phyloP scores from a whole-genome alignment of 2,329 filamentous ascomycete genomes.

The Catunica adiposa region DNA sequence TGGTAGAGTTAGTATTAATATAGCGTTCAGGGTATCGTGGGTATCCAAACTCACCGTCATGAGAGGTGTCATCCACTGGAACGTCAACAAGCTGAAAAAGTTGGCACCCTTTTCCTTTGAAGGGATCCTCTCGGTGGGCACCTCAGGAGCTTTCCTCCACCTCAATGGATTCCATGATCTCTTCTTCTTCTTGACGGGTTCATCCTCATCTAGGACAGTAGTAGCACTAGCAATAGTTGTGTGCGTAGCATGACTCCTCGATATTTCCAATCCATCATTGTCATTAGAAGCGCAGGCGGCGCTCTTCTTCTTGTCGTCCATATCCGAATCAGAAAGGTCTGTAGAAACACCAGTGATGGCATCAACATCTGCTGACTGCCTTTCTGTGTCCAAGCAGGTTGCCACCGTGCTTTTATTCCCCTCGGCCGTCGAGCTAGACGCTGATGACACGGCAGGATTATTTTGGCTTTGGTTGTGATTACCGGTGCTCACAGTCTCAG shows the following conservation, averaged over 20 bases:
- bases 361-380: not conserved
- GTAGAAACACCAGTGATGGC: conserved; percentile 2
- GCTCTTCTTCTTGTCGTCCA: conserved; percentile 10
- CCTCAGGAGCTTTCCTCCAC: conserved; percentile 39
- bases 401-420: not conserved
- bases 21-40: not conserved
- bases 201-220: conserved; percentile 12
- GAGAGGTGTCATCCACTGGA: conserved; percentile 78
- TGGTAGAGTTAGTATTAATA: conserved; percentile 3
- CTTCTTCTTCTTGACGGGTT: not conserved
- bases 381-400: not conserved
- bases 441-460: not conserved
- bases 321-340: conserved; percentile 5
- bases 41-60: conserved; percentile 46
- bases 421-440: not conserved
- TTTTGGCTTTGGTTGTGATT: not conserved
- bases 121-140: conserved; percentile 34
- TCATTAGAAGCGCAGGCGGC: not conserved
- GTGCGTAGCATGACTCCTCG: conserved; percentile 37
- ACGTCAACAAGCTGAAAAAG: conserved; percentile 61
- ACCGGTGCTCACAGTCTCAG: not conserved
- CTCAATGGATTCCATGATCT: conserved; percentile 36
- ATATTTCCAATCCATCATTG: conserved; percentile 22
- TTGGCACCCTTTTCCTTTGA: conserved; percentile 58
- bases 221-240: conserved; percentile 31